Conservation (phyloP, 305 asterid species). For the Solanum hybrid region DNA sequence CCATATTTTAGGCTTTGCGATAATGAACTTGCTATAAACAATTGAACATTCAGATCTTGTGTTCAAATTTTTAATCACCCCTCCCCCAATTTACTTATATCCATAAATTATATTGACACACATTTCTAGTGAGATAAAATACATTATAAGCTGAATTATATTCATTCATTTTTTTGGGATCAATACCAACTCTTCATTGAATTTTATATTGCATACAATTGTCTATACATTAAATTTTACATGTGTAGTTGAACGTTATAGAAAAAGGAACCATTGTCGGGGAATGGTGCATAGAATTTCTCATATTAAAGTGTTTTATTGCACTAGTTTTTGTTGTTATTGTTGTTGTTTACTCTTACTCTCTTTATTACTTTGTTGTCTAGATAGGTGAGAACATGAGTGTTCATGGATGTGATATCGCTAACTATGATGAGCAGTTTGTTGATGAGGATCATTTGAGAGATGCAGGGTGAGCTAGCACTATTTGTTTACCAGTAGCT, state of each 20-base stretch:
- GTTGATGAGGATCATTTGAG: background rate
- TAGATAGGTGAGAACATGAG: background rate
- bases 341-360: background rate
- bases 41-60: background rate
- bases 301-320: too few relatives aligned
- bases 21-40: background rate
- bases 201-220: background rate
- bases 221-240: too few relatives aligned
- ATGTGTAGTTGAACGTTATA: background rate
- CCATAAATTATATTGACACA: too few relatives aligned
- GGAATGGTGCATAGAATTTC: background rate
- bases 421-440: background rate
- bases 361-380: background rate
- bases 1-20: background rate
- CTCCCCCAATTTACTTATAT: background rate
- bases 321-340: background rate
- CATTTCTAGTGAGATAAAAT: background rate
- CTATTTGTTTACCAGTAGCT: background rate
- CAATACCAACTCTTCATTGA: background rate
- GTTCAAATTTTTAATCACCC: too few relatives aligned
- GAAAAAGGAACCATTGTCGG: background rate
- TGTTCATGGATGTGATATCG: background rate
- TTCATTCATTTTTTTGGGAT: background rate
- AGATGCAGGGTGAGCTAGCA: background rate
- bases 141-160: background rate